phyloP scores from a whole-genome alignment of 768 basidiomycete genomes.

The Ramaria rubella region DNA sequence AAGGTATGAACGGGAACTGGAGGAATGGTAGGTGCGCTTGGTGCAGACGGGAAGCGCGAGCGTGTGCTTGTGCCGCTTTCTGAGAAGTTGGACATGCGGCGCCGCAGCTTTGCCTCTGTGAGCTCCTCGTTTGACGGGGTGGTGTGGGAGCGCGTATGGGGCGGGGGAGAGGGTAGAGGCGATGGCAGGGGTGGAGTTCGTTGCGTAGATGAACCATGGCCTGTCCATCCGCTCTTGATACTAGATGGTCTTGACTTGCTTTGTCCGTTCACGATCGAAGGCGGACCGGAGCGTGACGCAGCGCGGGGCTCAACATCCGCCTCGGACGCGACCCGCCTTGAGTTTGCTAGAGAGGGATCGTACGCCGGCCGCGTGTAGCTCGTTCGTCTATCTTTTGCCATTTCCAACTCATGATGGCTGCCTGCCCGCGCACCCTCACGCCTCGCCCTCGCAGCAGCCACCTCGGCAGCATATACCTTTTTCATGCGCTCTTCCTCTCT shows the following conservation, averaged over 20 bases:
- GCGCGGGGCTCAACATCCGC: conserved; percentile 29
- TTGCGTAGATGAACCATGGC: background rate
- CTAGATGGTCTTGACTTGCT: background rate
- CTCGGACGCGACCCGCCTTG: conserved; percentile 9
- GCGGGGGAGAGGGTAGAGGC: background rate
- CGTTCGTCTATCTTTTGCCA: background rate
- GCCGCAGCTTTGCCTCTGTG: background rate
- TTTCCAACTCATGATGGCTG: background rate
- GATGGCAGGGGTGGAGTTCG: background rate
- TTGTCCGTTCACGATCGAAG: background rate
- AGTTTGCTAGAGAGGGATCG: background rate
- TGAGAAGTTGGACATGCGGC: background rate
- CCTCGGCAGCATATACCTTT: conserved; percentile 48
- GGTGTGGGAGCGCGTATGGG: background rate
- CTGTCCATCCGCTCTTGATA: background rate
- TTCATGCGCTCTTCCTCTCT: conserved; percentile 51
- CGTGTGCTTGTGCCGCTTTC: background rate
- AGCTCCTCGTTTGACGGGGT: background rate
- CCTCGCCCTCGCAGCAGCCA: conserved; percentile 53
- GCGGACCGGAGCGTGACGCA: conserved; percentile 28
- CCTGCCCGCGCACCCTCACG: conserved; percentile 54
- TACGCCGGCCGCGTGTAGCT: conserved; percentile 1
- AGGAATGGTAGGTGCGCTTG: background rate
- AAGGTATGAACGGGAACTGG: background rate
- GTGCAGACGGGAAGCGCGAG: background rate